Conservation (phyloP, 2,329 filamentous ascomycete species). For the Ceratocystis smalleyi region DNA sequence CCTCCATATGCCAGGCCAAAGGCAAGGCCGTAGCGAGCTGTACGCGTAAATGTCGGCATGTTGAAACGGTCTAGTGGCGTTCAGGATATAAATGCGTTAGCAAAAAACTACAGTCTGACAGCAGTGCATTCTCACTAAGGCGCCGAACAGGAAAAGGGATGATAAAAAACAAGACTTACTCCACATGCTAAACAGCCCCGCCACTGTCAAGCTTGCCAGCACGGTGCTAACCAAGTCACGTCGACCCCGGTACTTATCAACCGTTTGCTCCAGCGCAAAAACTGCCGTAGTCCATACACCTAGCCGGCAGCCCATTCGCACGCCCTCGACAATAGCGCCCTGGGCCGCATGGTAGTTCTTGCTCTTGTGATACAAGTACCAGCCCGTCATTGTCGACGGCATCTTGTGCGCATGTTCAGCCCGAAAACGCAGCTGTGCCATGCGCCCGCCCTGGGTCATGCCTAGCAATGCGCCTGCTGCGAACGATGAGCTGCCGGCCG, state of each 20-base stretch:
- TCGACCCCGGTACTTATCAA: constrained; percentile 54
- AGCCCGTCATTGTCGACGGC: constrained; percentile 65
- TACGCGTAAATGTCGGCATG: constrained; percentile 57
- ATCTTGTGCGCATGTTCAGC: constrained; percentile 94
- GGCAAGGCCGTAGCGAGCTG: constrained; percentile 63
- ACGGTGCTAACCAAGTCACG: constrained; percentile 70
- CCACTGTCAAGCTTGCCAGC: constrained; percentile 67
- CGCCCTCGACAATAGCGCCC: constrained; percentile 62
- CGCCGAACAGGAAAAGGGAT: neutral
- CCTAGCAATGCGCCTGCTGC: constrained; percentile 56
- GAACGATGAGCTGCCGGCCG: constrained; percentile 49
- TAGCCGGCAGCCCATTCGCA: constrained; percentile 56
- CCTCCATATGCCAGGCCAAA: constrained; percentile 69
- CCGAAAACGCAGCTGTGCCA: constrained; percentile 67
- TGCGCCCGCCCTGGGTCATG: constrained; percentile 54
- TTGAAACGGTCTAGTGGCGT: constrained; percentile 54
- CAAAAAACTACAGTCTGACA: neutral
- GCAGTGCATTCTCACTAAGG: too few species aligned
- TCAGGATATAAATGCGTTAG: neutral
- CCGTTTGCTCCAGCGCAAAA: constrained; percentile 67
- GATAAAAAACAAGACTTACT: constrained; percentile 39
- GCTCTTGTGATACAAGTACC: constrained; percentile 97
- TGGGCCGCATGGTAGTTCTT: constrained; percentile 84
- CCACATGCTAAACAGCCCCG: constrained; percentile 74
- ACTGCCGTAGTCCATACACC: constrained; percentile 61